A percentile compares a stretch with the other conserved stretches of the same genome.
Evolutionary conservation across 192 early-diverging fungal species (phyloP).

Genomic region (Haplosporangium gracile): DNA sequence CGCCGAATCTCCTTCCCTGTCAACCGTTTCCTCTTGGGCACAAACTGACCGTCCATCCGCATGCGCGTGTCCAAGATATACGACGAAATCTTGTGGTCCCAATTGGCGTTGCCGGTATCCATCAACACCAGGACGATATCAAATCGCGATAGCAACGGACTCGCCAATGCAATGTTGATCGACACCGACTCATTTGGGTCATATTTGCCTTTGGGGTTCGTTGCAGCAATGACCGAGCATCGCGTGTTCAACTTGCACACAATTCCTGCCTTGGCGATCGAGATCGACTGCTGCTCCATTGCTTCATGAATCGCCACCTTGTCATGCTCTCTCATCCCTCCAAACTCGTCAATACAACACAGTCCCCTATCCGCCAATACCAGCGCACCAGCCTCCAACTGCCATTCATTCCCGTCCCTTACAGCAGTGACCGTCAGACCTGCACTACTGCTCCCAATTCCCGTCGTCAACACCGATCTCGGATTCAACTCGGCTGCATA

Average conservation of each 20-base stretch:
- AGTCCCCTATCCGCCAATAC: slow-evolving; percentile 84
- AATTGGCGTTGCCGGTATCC: slow-evolving; percentile 72
- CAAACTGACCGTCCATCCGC: slow-evolving; percentile 14
- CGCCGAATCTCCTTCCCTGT: slow-evolving; percentile 22
- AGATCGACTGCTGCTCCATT: slow-evolving; percentile 90
- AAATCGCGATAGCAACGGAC: slow-evolving; percentile 76
- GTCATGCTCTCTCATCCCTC: slow-evolving; percentile 78
- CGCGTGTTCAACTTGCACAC: slow-evolving; percentile 85
- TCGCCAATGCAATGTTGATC: slow-evolving; percentile 69
- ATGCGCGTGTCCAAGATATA: slow-evolving; percentile 59
- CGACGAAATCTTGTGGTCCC: slow-evolving; percentile 73
- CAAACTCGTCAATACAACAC: slow-evolving; percentile 91
- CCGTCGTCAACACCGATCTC: slow-evolving; percentile 80
- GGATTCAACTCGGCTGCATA: slow-evolving; percentile 75
- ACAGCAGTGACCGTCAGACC: slow-evolving; percentile 84
- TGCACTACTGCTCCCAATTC: slow-evolving; percentile 80
- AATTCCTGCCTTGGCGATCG: slow-evolving; percentile 83
- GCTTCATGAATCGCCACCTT: slow-evolving; percentile 84
- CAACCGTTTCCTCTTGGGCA: slow-evolving; percentile 7
- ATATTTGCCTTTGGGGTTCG: slow-evolving; percentile 83
- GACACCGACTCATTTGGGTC: slow-evolving; percentile 69
- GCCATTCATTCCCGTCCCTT: slow-evolving; percentile 81
- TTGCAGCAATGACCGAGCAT: slow-evolving; percentile 85
- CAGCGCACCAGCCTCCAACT: slow-evolving; percentile 84
- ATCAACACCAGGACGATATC: slow-evolving; percentile 80